These are phyloP conservation scores for Peronospora destructor DNA, from an alignment of 352 stramenopile species.

Conservation along the genomic window DNA sequence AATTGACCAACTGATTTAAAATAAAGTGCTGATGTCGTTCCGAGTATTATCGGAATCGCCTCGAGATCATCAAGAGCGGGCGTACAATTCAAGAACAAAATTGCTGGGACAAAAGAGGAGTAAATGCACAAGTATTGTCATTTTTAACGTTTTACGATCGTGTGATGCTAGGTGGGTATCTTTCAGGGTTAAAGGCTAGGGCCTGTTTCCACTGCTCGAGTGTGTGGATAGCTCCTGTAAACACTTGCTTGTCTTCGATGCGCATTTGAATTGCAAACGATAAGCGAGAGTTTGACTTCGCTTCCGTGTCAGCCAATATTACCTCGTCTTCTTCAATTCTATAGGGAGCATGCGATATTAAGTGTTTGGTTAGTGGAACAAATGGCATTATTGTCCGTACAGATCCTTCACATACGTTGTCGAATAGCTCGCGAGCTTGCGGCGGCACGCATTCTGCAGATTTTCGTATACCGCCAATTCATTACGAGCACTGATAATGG, in stretches of 20 bases:
- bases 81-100: not conserved
- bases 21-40: not conserved
- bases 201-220: slow-evolving; percentile 38
- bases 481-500: slow-evolving; percentile 41
- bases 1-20: slow-evolving; percentile 37
- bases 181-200: slow-evolving; percentile 18
- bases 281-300: slow-evolving; percentile 17
- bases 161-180: slow-evolving; percentile 34
- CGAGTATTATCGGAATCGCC: not conserved
- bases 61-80: not conserved
- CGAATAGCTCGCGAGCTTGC: slow-evolving; percentile 38
- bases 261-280: slow-evolving; percentile 39
- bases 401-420: slow-evolving; percentile 36
- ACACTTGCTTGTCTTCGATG: slow-evolving; percentile 46
- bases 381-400: not conserved
- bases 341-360: not conserved
- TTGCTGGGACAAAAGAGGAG: not conserved
- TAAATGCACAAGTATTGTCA: slow-evolving; percentile 5
- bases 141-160: slow-evolving; percentile 11
- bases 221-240: slow-evolving; percentile 28
- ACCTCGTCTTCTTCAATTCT: slow-evolving; percentile 44
- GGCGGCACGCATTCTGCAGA: slow-evolving; percentile 33
- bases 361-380: not conserved
- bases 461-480: slow-evolving; percentile 52
- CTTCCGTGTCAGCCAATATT: slow-evolving; percentile 21